Conservation (phyloP, 495 filamentous ascomycete genomes). For the Penicillium chermesinum region DNA sequence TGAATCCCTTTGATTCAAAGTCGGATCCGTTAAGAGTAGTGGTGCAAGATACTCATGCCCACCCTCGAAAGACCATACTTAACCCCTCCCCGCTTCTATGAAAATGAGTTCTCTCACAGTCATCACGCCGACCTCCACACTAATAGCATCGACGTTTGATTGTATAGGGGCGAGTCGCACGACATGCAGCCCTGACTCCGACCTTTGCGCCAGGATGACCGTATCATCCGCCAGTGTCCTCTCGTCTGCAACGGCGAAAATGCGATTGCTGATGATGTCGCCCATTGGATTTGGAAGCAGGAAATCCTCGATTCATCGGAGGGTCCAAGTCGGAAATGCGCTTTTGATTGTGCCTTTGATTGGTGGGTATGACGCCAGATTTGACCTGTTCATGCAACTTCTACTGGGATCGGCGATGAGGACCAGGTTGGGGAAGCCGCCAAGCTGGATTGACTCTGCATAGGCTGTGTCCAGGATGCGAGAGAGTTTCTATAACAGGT, state of each 20-base stretch:
- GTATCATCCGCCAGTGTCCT: background rate
- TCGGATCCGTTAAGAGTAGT: too few species aligned
- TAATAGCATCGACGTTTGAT: background rate
- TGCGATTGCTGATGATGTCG: background rate
- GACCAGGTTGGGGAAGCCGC: background rate
- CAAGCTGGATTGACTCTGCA: background rate
- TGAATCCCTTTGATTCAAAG: too few species aligned
- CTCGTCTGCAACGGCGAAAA: background rate
- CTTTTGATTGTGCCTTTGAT: background rate
- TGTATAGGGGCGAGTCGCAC: background rate
- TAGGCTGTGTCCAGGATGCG: background rate
- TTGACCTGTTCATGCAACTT: background rate
- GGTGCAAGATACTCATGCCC: too few species aligned
- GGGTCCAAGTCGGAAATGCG: background rate
- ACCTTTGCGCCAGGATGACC: background rate
- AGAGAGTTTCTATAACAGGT: background rate
- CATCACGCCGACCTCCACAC: background rate
- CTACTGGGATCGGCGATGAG: background rate
- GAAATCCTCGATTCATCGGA: background rate
- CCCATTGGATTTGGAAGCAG: background rate
- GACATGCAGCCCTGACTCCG: background rate
- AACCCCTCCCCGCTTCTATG: background rate
- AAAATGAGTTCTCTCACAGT: background rate
- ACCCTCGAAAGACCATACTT: background rate
- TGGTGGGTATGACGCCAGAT: background rate